These are phyloP conservation scores for Elsinoe australis DNA, from an alignment of 2,329 filamentous ascomycete genomes.

Conservation along the genomic window DNA sequence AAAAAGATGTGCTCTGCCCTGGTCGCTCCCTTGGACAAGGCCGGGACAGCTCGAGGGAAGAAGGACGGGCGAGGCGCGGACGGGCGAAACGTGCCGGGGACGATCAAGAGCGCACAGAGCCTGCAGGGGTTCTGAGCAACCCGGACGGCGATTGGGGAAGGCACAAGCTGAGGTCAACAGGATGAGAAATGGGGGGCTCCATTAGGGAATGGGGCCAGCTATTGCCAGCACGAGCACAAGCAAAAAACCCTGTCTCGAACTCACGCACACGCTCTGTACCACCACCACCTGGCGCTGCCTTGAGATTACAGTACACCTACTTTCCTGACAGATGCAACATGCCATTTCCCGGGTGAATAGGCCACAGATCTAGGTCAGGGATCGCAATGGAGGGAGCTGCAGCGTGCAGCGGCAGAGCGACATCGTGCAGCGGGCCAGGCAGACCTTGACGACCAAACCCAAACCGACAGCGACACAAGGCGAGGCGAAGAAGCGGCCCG, in stretches of 20 bases:
- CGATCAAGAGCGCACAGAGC: constrained; percentile 11
- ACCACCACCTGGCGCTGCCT: neutral
- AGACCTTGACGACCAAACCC: constrained; percentile 11
- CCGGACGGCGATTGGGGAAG: neutral
- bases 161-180: no score
- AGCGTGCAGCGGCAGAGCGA: constrained; percentile 16
- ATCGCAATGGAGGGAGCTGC: constrained; percentile 10
- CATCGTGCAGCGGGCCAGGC: constrained; percentile 16
- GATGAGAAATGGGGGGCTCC: neutral
- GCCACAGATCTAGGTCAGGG: constrained; percentile 15
- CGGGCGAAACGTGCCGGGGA: constrained; percentile 14
- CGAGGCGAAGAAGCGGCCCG: constrained; percentile 15
- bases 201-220: constrained; percentile 11
- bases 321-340: constrained; percentile 9
- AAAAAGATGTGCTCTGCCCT: constrained; percentile 15
- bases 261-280: neutral
- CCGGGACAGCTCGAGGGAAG: neutral
- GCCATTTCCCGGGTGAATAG: constrained; percentile 16
- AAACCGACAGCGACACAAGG: constrained; percentile 7
- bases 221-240: constrained; percentile 9
- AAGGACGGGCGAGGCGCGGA: constrained; percentile 12
- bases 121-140: constrained; percentile 10
- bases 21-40: constrained; percentile 10
- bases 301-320: constrained; percentile 7
- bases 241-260: constrained; percentile 1